Percentiles rank a stretch among this genome's conserved stretches.
Evolutionary conservation across 345 rosid species (phyloP).

Genomic region (Syzygium aqueum): DNA sequence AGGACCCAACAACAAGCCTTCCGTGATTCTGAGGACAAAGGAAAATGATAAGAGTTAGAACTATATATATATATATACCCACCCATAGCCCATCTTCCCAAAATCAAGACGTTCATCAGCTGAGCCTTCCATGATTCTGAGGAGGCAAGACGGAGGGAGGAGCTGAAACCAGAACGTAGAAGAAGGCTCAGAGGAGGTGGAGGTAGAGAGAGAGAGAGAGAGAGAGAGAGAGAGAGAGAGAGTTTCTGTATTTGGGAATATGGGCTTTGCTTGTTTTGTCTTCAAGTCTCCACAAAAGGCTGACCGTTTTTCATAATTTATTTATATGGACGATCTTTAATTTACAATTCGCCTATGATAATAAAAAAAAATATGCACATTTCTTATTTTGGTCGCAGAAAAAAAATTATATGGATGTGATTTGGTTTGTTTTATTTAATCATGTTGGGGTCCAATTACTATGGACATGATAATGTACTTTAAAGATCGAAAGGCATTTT

Average conservation of each 20-base stretch:
- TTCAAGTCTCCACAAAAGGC: not conserved
- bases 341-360: not conserved
- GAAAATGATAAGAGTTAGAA: not conserved
- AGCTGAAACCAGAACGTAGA: not conserved
- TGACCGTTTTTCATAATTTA: not conserved
- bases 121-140: conserved; percentile 51
- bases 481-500: not conserved
- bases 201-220: not conserved
- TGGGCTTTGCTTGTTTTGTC: not conserved
- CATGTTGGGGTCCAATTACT: not conserved
- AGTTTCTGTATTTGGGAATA: not conserved
- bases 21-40: not conserved
- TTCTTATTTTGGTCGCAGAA: not conserved
- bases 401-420: not conserved
- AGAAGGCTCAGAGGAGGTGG: not conserved
- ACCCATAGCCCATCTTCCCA: conserved; percentile 98
- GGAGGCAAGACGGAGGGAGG: conserved; percentile 4
- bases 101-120: conserved; percentile 67
- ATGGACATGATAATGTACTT: not conserved
- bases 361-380: not conserved
- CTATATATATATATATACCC: conserved; percentile 42
- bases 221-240: not conserved
- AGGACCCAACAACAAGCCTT: not conserved
- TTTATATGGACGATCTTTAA: not conserved
- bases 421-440: not conserved